Base-by-base conservation (phyloP, 805 yeast species). In the Hanseniaspora osmophila region DNA sequence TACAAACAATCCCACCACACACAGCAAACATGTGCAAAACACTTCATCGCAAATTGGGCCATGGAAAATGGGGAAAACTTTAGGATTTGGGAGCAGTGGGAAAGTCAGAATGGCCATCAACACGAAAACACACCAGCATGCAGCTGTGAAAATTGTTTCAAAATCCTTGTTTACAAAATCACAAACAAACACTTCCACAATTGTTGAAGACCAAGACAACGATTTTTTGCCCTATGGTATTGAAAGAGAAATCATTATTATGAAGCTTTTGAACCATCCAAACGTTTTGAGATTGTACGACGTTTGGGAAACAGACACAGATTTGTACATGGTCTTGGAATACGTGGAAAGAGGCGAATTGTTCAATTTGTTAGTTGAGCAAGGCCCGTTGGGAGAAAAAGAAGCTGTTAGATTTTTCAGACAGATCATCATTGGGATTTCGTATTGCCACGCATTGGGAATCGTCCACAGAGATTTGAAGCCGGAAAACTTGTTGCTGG, bases 311-410 rank as follows among this genome's bases (percentile, higher is more conserved):
- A 84, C 84, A 49, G 81, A 80, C 54, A 78, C 81, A 47, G 87
- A 83, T 50, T 63, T 84, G 38, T 90, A 90, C 58, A 73, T 92
- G 53, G 94, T 92, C 7, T 66, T 92, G 47, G 98, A 92, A 64
- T 92, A 92, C 64, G 88, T 94, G 42, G 96, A 92, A 65, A 96
- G 96, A 45, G 98, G 98, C 40, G 98, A 92, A 66, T 70, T 92
- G 43, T 92, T 92, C 58, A 96, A 92, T 64, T 77, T 88, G 53
- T 69, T 92, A 45, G 88, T 92, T 48, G 87, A 86, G 59, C 73
- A 82, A 46, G 97, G 97, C 11, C 79, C 85, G 33, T 69, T 92
- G 40, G 88, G 82, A 45, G 98, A 92, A 62, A 70, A 71, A 44
- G 96, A 92, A 58, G 97, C 97, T 2, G 75, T 90, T 45, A 76